Evolutionary conservation across 179 eudicot genomes (phyloP).

Genomic region (Camellia oleifera): DNA sequence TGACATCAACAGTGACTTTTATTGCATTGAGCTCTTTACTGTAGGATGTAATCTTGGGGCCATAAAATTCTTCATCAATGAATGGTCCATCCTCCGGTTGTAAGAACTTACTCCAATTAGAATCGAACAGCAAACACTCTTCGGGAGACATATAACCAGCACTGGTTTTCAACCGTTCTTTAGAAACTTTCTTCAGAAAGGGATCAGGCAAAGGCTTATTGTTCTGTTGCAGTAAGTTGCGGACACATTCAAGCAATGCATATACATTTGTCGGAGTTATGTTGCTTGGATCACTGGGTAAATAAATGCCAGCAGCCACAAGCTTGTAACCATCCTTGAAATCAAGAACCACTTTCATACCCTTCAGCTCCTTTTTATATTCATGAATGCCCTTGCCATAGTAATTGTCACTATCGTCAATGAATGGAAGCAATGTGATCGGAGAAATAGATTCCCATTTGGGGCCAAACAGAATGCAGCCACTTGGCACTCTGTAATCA

Average conservation of each 20-base stretch:
- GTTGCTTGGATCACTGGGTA: conserved; percentile 30
- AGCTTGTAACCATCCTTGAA: conserved; percentile 38
- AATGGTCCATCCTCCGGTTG: conserved; percentile 54
- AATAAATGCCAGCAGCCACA: conserved; percentile 36
- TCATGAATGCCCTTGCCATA: conserved; percentile 49
- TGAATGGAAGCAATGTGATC: conserved; percentile 60
- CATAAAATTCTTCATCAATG: conserved; percentile 59
- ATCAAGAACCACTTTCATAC: conserved; percentile 47
- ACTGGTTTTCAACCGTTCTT: conserved; percentile 53
- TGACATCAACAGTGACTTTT: conserved; percentile 37
- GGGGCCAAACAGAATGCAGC: conserved; percentile 44
- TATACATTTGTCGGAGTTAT: conserved; percentile 32
- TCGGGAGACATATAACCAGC: conserved; percentile 42
- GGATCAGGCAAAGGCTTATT: conserved; percentile 19
- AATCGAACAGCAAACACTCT: conserved; percentile 39
- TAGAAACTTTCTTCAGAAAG: conserved; percentile 22
- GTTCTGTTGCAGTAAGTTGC: not conserved
- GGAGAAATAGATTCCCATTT: conserved; percentile 48
- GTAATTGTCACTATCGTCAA: conserved; percentile 50
- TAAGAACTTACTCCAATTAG: conserved; percentile 27
- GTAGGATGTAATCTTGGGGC: conserved; percentile 36
- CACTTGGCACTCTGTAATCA: conserved; percentile 47
- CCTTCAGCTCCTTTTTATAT: conserved; percentile 40
- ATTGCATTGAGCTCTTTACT: conserved; percentile 41
- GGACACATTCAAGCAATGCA: conserved; percentile 43